Percentiles rank a stretch among this genome's conserved stretches.
These are phyloP conservation scores for Ascomycota sp. DNA, from an alignment of 2,329 filamentous ascomycete species.

Conservation along the genomic window DNA sequence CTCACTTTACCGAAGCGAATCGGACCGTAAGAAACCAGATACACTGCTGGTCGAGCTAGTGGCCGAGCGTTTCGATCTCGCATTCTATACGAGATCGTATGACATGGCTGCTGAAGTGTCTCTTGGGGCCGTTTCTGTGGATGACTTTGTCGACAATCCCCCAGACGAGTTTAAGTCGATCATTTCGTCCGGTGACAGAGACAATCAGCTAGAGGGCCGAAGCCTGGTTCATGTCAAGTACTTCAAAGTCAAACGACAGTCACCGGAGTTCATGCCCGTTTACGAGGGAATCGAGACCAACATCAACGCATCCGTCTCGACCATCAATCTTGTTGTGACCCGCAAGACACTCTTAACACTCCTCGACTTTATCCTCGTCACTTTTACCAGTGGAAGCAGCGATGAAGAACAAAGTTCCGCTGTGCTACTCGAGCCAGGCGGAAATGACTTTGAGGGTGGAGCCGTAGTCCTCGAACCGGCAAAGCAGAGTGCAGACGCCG, in stretches of 20 bases:
- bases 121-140: constrained; percentile 65
- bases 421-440: constrained; percentile 13
- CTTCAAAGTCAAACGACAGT: constrained; percentile 67
- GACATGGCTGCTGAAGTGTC: constrained; percentile 88
- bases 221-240: constrained; percentile 81
- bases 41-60: constrained; percentile 73
- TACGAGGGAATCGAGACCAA: constrained; percentile 91
- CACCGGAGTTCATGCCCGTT: constrained; percentile 76
- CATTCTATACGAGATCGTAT: constrained; percentile 70
- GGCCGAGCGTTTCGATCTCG: constrained; percentile 67
- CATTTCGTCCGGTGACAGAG: constrained; percentile 56
- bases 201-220: constrained; percentile 52
- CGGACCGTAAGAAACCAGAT: constrained; percentile 53
- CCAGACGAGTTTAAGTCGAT: constrained; percentile 88
- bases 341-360: constrained; percentile 78
- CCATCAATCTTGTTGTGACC: constrained; percentile 88
- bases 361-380: constrained; percentile 80
- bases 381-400: constrained; percentile 48
- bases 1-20: constrained; percentile 71
- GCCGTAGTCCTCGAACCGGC: constrained; percentile 11
- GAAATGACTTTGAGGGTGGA: constrained; percentile 17
- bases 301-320: constrained; percentile 73
- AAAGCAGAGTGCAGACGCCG: constrained; percentile 19
- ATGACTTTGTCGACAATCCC: constrained; percentile 84
- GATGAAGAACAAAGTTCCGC: constrained; percentile 15